Conservation (phyloP, 306 rosid genomes). For the Vicia faba region DNA sequence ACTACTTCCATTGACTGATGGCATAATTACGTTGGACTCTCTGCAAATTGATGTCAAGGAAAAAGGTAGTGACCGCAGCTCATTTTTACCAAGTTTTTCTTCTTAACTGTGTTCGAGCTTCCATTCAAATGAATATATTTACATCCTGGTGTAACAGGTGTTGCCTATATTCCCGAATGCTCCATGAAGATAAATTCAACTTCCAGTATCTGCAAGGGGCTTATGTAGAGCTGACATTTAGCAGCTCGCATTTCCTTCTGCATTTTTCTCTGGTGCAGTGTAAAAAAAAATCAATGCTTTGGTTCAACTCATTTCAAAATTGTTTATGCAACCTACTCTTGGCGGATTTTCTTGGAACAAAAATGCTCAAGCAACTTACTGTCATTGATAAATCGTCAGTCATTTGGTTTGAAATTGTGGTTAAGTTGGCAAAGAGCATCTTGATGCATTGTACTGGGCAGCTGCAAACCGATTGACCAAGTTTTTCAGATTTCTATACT, state of each 20-base stretch:
- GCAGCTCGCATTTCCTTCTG: constrained; percentile 32
- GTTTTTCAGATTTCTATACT: constrained; percentile 6
- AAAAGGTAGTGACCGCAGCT: constrained; percentile 58
- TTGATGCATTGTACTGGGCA: constrained; percentile 2
- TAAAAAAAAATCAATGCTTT: constrained; percentile 33
- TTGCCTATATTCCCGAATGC: constrained; percentile 72
- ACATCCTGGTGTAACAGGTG: constrained; percentile 59
- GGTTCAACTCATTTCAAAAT: constrained; percentile 27
- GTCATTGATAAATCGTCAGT: constrained; percentile 27
- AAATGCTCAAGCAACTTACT: constrained; percentile 26
- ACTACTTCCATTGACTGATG: constrained; percentile 92
- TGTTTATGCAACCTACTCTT: constrained; percentile 29
- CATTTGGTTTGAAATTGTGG: constrained; percentile 24
- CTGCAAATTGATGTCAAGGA: constrained; percentile 85
- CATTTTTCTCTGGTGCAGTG: constrained; percentile 22
- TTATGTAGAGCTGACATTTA: constrained; percentile 40
- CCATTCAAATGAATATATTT: constrained; percentile 15
- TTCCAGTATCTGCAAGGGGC: constrained; percentile 68
- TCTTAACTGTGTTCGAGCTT: constrained; percentile 31
- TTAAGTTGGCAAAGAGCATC: constrained; percentile 31
- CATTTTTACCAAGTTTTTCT: constrained; percentile 5
- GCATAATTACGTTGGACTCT: constrained; percentile 82
- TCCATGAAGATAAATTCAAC: constrained; percentile 76
- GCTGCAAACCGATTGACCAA: constrained; percentile 15
- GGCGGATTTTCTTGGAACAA: constrained; percentile 26